Evolutionary conservation across 345 rosid genomes (phyloP), one percentile per base, ranked within the genome.

Genomic region (Eucalyptus pauciflora): DNA sequence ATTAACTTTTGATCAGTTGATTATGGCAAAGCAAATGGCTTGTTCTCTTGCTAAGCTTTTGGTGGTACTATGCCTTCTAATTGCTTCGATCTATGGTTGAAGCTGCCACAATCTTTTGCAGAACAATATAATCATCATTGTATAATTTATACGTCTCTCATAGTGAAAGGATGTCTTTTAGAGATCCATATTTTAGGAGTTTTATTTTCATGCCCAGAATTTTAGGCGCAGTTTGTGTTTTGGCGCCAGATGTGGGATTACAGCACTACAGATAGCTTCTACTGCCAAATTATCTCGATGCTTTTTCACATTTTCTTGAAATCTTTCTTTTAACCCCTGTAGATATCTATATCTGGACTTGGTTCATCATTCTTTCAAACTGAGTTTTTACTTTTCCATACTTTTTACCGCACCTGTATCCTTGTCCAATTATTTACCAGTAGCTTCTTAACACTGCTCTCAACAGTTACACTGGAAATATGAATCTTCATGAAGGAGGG

Each of bases 401-500:
- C 85, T 1, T 41, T 76, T 76, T 41, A 25, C 85, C 2, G 48
- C 48, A 20, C 85, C 85, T 41, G 85, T 76, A 76, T 76, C 25
- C 29, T 76, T 20, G 15, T 76, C 81, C 48, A 41, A 41, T 76
- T 76, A 76, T 76, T 86, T 56, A 85, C 58, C 29, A 8, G 13
- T 62, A 56, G 24, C 67, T 43, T 86, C n/a, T 45, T 46, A 54
- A 15, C n/a, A 56, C 67, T 51, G 49, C 79, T 87, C 37, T 58
- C 29, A 46, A 58, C 93, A 98, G 99, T 93, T 95, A 93, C 88
- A 89, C 97, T 25, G 98, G 99, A 83, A 98, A 98, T 89, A 24
- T 92, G 88, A 88, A 94, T 90, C 96, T 98, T 91, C 93, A 50
- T 85, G 90, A 91, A 89, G 90, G 90, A 60, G 92, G 89, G 64